These are phyloP conservation scores for Collybia nuda DNA, from an alignment of 768 basidiomycete species.

Conservation along the genomic window DNA sequence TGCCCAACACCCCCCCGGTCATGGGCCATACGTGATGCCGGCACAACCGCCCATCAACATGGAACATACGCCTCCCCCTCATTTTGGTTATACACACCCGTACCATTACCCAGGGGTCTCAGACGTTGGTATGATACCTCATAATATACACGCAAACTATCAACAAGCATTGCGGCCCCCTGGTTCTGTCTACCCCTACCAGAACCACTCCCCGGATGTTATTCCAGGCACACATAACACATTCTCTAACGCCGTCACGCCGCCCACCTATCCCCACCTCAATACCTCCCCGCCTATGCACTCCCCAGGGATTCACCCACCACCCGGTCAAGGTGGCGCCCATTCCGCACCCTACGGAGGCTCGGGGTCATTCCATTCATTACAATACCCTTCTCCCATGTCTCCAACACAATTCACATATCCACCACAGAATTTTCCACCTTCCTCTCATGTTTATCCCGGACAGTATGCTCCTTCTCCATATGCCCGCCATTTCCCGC, in stretches of 20 bases:
- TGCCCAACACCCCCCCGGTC: slow-evolving; percentile 29
- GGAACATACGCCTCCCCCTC: slow-evolving; percentile 31
- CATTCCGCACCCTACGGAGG: slow-evolving; percentile 21
- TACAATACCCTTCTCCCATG: slow-evolving; percentile 31
- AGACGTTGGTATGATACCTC: slow-evolving; percentile 37
- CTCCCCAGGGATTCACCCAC: slow-evolving; percentile 20
- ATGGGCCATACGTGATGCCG: slow-evolving; percentile 49
- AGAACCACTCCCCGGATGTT: slow-evolving; percentile 30
- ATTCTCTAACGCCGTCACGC: slow-evolving; percentile 21
- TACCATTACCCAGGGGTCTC: slow-evolving; percentile 31
- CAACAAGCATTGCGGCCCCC: slow-evolving; percentile 38
- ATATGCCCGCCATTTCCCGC: slow-evolving; percentile 33
- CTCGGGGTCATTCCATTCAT: slow-evolving; percentile 28
- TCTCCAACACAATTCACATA: slow-evolving; percentile 35
- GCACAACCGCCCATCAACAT: slow-evolving; percentile 36
- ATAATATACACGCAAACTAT: slow-evolving; percentile 40
- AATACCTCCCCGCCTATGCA: slow-evolving; percentile 21
- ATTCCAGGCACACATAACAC: slow-evolving; percentile 22
- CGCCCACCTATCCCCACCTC: slow-evolving; percentile 24
- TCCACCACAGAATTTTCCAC: slow-evolving; percentile 31
- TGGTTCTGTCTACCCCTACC: slow-evolving; percentile 38
- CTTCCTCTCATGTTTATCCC: slow-evolving; percentile 34
- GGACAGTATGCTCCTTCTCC: slow-evolving; percentile 35
- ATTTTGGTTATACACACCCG: slow-evolving; percentile 33
- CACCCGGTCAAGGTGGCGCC: slow-evolving; percentile 20